Evolutionary conservation across 768 basidiomycete species (phyloP).

Genomic region (Trametopsis cervina): DNA sequence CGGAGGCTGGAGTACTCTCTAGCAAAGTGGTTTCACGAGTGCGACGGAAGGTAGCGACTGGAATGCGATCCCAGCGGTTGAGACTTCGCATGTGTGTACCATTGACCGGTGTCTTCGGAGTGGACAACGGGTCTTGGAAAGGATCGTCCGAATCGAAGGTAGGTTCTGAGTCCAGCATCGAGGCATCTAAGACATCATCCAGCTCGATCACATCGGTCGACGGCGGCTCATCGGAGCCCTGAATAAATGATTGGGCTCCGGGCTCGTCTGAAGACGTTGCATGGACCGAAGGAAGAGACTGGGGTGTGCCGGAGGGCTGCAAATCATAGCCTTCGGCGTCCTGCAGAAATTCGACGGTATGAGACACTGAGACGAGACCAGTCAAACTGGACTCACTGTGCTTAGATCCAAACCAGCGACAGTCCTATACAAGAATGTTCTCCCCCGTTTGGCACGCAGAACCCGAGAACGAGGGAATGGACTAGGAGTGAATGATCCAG

Average conservation of each 20-base stretch:
- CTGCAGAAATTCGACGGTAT: background rate
- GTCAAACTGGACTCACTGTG: conserved; percentile 6
- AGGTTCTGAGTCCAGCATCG: conserved; percentile 55
- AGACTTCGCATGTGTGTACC: conserved; percentile 41
- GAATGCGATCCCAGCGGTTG: conserved; percentile 67
- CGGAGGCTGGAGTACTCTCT: conserved; percentile 29
- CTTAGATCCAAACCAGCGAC: conserved; percentile 10
- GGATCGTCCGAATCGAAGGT: conserved; percentile 2
- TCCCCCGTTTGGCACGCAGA: background rate
- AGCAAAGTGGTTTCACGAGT: conserved; percentile 35
- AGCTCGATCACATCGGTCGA: conserved; percentile 54
- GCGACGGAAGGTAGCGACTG: conserved; percentile 66
- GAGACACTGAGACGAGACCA: background rate
- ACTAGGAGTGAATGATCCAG: background rate
- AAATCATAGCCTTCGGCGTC: conserved; percentile 1
- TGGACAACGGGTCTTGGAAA: background rate
- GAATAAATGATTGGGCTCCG: conserved; percentile 18
- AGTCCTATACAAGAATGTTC: background rate
- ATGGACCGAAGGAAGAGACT: background rate
- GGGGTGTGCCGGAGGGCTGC: background rate
- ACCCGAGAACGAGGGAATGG: conserved; percentile 13
- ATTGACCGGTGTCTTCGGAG: conserved; percentile 18
- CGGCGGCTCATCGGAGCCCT: conserved; percentile 29
- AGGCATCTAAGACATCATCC: conserved; percentile 72
- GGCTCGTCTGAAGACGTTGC: conserved; percentile 29